A percentile compares a stretch with the other conserved stretches of the same genome.
These are phyloP conservation scores for Kodamaea alishanica DNA, from an alignment of 1,139 yeast genomes.

Conservation along the genomic window DNA sequence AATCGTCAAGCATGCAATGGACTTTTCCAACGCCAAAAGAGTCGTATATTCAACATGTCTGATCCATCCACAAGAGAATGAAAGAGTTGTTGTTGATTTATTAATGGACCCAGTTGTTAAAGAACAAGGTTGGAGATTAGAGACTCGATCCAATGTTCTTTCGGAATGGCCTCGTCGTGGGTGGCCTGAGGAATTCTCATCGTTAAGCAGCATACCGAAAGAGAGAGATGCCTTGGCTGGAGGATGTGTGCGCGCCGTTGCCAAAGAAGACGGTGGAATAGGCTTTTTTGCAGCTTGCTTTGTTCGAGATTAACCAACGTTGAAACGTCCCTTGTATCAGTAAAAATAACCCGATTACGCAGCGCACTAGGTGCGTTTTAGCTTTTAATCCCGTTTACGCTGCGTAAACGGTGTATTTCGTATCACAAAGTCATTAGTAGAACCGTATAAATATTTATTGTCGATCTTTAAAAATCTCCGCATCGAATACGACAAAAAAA, in stretches of 20 bases:
- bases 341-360: neutral
- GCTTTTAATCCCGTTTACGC: too few species aligned
- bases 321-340: neutral
- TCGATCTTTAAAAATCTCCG: too few species aligned
- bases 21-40: conserved; percentile 69
- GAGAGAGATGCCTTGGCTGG: conserved; percentile 57
- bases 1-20: conserved; percentile 83
- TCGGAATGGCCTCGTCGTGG: conserved; percentile 91
- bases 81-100: conserved; percentile 78
- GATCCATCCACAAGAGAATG: conserved; percentile 89
- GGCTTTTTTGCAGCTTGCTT: conserved; percentile 94
- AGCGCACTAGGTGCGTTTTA: too few species aligned
- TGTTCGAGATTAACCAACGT: conserved; percentile 27
- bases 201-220: conserved; percentile 42
- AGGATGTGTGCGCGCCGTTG: conserved; percentile 81
- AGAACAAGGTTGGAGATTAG: conserved; percentile 71
- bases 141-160: conserved; percentile 58
- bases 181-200: conserved; percentile 56
- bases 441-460: too few species aligned
- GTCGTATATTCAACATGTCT: conserved; percentile 97
- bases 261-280: conserved; percentile 91
- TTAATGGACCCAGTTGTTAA: conserved; percentile 60
- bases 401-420: too few species aligned
- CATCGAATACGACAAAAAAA: too few species aligned
- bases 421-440: too few species aligned